Evolutionary conservation across 345 rosid genomes (phyloP), one percentile per base, ranked within the genome.

Genomic region (Acer saccharum): DNA sequence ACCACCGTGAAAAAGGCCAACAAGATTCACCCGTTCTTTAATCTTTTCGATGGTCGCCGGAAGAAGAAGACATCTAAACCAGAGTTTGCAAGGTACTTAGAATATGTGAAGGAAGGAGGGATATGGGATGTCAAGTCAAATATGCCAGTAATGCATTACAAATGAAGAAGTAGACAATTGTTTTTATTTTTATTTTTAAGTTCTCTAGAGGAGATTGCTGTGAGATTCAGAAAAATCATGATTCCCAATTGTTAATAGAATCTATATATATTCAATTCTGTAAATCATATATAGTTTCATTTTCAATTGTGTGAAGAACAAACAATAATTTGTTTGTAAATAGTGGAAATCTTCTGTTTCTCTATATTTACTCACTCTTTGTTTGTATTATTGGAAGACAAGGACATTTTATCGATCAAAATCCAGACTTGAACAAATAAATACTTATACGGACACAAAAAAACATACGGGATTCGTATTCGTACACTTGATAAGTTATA

Each of bases 71-170:
- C 92, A 7, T 88, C 95, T 0, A 90, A 76, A 71, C 95, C 95
- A 1, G 95, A 94, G 62, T 87, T 88, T 12, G 81, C 89, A 0
- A 87, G 97, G 85, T 94, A 94, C 76, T 44, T 94, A 58, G 87
- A 90, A 81, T 94, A 92, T 60, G 84, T 92, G 10, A 92, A 85
- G 79, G 95, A 94, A 54, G 94, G 91, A 1, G 97, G 97, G 23
- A 73, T 77, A 35, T 94, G 98, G 95, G 93, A 90, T 83, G 21
- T 7, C 2, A 77, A 69, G 23, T 85, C 90, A 12, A 86, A 84
- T 74, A 74, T 63, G 75, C 92, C 96, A 21, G 89, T 89, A 3
- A 80, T 91, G 1, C 69, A 89, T 65, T 86, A 79, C 72, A 84
- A 82, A 71, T 89, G 74, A 83, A 57, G 0, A 46, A n/a, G 3